Conservation (phyloP, 371 early-diverging fungal genomes). For the Apophysomyces ossiformis region DNA sequence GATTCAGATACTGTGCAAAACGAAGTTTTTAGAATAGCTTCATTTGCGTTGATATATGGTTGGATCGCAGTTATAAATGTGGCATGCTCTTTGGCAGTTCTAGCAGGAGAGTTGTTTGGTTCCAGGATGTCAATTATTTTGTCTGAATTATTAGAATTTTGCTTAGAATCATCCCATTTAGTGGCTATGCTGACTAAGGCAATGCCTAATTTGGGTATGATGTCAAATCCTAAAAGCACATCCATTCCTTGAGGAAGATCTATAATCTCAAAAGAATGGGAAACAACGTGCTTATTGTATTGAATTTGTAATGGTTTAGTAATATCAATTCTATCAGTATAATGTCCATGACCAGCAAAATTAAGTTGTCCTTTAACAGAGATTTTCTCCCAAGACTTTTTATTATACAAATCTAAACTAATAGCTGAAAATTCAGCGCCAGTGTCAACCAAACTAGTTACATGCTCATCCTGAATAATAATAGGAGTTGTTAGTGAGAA, state of each 20-base stretch:
- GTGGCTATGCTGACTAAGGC: conserved; percentile 13
- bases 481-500: background rate
- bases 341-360: background rate
- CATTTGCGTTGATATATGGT: conserved; percentile 15
- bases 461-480: no score
- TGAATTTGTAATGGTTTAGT: background rate
- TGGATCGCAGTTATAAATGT: conserved; percentile 11
- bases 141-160: conserved; percentile 1
- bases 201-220: conserved; percentile 17
- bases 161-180: background rate
- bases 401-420: no score
- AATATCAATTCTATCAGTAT: background rate
- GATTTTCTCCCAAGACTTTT: no score
- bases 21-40: conserved; percentile 11
- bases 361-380: background rate
- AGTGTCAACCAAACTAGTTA: no score
- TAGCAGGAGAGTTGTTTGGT: conserved; percentile 24
- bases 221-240: conserved; percentile 12
- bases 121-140: conserved; percentile 9
- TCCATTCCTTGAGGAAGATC: conserved; percentile 5
- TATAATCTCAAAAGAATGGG: conserved; percentile 11
- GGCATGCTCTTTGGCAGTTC: conserved; percentile 17
- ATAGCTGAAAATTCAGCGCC: no score
- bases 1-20: conserved; percentile 25
- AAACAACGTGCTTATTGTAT: background rate